phyloP scores from a whole-genome alignment of 441 rosid genomes.

The Euphorbia schlechtendalii region DNA sequence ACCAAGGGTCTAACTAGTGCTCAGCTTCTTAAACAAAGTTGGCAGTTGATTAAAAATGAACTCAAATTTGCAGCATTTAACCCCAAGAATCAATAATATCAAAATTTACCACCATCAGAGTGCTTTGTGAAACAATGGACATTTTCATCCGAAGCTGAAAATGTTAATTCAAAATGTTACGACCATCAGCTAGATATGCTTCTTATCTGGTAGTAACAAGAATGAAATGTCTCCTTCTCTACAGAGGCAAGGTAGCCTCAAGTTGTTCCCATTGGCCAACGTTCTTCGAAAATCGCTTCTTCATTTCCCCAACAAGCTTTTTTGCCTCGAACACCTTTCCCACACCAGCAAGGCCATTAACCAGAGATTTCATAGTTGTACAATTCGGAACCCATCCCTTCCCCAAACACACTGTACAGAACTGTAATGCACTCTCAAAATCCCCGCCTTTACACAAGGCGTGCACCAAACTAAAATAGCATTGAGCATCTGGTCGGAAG shows the following conservation, averaged over 20 bases:
- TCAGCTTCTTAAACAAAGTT: too few relatives aligned
- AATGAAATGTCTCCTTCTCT: slow-evolving; percentile 16
- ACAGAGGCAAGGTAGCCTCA: slow-evolving; percentile 57
- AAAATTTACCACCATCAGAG: too few relatives aligned
- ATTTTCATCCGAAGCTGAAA: too few relatives aligned
- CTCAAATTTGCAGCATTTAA: too few relatives aligned
- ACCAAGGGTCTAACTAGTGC: too few relatives aligned
- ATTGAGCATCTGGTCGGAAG: slow-evolving; percentile 38
- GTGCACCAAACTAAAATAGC: slow-evolving; percentile 51
- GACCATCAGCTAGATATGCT: too few relatives aligned
- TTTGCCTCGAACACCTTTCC: slow-evolving; percentile 59
- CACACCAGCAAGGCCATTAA: slow-evolving; percentile 46
- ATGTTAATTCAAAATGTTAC: too few relatives aligned
- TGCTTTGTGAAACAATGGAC: too few relatives aligned
- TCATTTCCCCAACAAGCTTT: slow-evolving; percentile 40
- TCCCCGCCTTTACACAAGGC: slow-evolving; percentile 55
- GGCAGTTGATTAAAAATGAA: too few relatives aligned
- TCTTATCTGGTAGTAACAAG: too few relatives aligned
- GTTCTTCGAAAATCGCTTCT: slow-evolving; percentile 44
- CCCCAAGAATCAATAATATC: too few relatives aligned
- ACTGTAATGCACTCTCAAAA: slow-evolving; percentile 45
- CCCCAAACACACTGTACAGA: slow-evolving; percentile 57
- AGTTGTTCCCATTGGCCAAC: slow-evolving; percentile 62
- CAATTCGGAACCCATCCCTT: slow-evolving; percentile 67
- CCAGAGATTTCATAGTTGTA: slow-evolving; percentile 55